Conservation (phyloP, 306 rosid genomes). For the Malus orientalis region DNA sequence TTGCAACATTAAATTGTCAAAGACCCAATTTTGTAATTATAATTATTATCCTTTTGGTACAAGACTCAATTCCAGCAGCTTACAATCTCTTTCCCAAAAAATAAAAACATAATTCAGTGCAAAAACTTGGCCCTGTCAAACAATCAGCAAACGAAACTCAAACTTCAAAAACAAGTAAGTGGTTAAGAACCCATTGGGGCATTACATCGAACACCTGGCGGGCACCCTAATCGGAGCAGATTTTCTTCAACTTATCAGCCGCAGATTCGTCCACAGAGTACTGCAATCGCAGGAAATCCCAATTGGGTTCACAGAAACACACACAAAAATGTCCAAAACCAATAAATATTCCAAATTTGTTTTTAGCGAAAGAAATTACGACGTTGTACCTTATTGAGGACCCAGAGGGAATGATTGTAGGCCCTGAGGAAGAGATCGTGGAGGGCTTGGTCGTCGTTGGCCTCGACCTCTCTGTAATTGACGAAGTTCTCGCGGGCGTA, state of each 20-base stretch:
- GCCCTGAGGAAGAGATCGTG: conserved; percentile 45
- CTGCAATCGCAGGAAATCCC: conserved; percentile 27
- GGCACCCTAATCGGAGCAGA: conserved; percentile 28
- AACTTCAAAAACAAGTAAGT: not conserved
- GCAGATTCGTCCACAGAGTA: conserved; percentile 62
- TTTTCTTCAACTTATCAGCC: conserved; percentile 51
- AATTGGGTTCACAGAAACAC: not conserved
- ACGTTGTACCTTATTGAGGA: conserved; percentile 57
- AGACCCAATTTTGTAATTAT: not conserved
- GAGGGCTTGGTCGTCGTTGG: conserved; percentile 27
- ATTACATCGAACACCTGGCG: conserved; percentile 37
- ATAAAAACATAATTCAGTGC: not conserved
- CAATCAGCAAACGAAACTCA: not conserved
- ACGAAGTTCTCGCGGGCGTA: conserved; percentile 70
- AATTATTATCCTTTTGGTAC: not conserved
- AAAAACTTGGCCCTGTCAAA: not conserved
- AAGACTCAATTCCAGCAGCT: not conserved
- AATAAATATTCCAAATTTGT: not conserved
- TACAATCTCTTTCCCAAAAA: not conserved
- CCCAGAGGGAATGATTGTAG: conserved; percentile 70
- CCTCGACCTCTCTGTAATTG: conserved; percentile 40
- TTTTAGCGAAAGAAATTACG: not conserved
- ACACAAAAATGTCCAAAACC: not conserved
- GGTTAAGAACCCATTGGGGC: not conserved
- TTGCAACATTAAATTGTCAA: not conserved